phyloP scores from a whole-genome alignment of 2,329 filamentous ascomycete species.

The Colletotrichum gigasporum region DNA sequence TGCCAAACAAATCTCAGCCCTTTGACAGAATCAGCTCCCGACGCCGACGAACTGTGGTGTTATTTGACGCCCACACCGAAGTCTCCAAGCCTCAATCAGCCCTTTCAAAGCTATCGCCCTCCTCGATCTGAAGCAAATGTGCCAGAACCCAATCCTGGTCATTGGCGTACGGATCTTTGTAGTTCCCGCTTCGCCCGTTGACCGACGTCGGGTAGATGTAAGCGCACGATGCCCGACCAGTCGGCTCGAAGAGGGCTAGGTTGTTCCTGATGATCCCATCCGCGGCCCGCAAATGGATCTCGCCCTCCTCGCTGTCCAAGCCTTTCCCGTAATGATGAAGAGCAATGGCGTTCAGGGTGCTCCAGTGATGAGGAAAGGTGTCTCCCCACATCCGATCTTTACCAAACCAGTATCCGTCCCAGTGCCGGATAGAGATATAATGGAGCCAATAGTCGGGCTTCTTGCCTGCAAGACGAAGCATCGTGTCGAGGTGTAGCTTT shows the following conservation, averaged over 20 bases:
- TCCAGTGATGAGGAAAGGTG: constrained; percentile 27
- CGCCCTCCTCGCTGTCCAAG: neutral
- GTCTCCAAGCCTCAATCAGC: neutral
- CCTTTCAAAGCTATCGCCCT: neutral
- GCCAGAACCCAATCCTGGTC: constrained; percentile 21
- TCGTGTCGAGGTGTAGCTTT: constrained; percentile 5
- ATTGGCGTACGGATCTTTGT: constrained; percentile 27
- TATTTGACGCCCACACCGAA: neutral
- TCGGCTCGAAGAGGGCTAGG: constrained; percentile 10
- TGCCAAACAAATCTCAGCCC: too few species aligned
- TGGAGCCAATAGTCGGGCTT: constrained; percentile 26
- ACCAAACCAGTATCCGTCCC: constrained; percentile 30
- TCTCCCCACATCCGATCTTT: constrained; percentile 25
- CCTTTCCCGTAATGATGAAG: constrained; percentile 17
- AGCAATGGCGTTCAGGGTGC: constrained; percentile 16
- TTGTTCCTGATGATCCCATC: constrained; percentile 7
- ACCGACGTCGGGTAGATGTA: constrained; percentile 23
- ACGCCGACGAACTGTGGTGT: too few species aligned
- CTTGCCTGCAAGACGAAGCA: constrained; percentile 17
- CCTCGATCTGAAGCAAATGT: constrained; percentile 24
- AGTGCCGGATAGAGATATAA: constrained; percentile 23
- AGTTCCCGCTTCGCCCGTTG: constrained; percentile 5
- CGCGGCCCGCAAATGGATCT: neutral
- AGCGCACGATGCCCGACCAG: constrained; percentile 17
- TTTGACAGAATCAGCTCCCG: too few species aligned